Percentiles rank a stretch among this genome's conserved stretches.
Evolutionary conservation across 768 basidiomycete species (phyloP).

Genomic region (Calocera cornea): DNA sequence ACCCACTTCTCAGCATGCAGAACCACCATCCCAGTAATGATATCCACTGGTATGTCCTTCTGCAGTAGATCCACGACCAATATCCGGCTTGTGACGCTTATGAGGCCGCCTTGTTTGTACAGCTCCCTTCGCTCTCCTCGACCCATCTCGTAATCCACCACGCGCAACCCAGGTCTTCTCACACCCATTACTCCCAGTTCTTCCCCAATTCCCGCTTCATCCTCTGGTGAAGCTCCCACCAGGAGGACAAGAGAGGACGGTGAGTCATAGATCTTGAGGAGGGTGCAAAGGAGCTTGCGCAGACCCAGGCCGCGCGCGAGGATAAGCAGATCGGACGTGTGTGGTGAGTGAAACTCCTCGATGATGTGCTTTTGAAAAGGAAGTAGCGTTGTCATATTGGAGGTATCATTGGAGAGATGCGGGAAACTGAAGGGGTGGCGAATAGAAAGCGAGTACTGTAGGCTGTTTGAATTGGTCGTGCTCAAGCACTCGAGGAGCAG

Average conservation of each 20-base stretch:
- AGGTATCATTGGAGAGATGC: too few species aligned
- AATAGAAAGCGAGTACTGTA: too few species aligned
- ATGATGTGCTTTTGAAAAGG: conserved; percentile 28
- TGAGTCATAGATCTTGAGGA: conserved; percentile 86
- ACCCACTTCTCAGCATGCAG: conserved; percentile 79
- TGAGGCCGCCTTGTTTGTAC: conserved; percentile 76
- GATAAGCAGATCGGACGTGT: conserved; percentile 36
- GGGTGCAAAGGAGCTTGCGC: conserved; percentile 64
- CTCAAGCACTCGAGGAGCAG: too few species aligned
- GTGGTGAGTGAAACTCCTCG: conserved; percentile 24
- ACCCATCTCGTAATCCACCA: conserved; percentile 70
- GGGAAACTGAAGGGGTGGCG: too few species aligned
- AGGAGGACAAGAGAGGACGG: conserved; percentile 72
- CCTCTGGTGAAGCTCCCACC: conserved; percentile 68
- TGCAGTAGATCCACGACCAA: conserved; percentile 90
- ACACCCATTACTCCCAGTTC: conserved; percentile 89
- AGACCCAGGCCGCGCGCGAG: conserved; percentile 86
- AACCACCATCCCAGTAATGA: conserved; percentile 81
- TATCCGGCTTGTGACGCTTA: conserved; percentile 88
- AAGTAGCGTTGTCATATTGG: conserved; percentile 23
- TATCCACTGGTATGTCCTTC: conserved; percentile 64
- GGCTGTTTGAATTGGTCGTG: too few species aligned
- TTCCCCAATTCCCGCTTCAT: conserved; percentile 83
- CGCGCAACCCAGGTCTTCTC: conserved; percentile 66
- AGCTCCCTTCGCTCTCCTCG: conserved; percentile 68